phyloP scores from a whole-genome alignment of 495 filamentous ascomycete genomes.

The Parathielavia hyrcaniae region DNA sequence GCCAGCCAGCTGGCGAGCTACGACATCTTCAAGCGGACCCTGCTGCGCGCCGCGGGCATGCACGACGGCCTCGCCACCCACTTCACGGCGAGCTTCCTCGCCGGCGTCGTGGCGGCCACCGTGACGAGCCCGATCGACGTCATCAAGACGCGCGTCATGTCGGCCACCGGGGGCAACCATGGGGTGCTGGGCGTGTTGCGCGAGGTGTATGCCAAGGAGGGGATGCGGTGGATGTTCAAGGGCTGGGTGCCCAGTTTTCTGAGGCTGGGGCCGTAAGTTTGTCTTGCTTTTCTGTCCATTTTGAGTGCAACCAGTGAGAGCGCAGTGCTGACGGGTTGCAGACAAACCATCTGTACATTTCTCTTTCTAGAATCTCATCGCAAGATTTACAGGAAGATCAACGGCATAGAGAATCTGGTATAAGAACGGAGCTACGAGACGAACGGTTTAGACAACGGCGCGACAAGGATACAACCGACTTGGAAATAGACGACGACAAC shows the following conservation, averaged over 20 bases:
- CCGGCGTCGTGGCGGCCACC: conserved; percentile 91
- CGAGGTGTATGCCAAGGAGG: conserved; percentile 71
- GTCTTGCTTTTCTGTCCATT: not conserved
- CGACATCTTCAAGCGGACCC: conserved; percentile 78
- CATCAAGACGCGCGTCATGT: conserved; percentile 96
- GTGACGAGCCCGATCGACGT: conserved; percentile 94
- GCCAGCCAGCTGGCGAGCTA: conserved; percentile 84
- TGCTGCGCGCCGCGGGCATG: conserved; percentile 62
- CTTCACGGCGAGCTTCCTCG: conserved; percentile 77
- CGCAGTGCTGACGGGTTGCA: conserved; percentile 17
- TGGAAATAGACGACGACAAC: not conserved
- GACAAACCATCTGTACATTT: conserved; percentile 91
- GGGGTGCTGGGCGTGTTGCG: conserved; percentile 53
- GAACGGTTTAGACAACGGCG: not conserved
- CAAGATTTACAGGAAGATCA: conserved; percentile 53
- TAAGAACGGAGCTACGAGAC: not conserved
- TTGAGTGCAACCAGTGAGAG: not conserved
- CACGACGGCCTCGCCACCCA: conserved; percentile 75
- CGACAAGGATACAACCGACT: not conserved
- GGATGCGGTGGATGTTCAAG: conserved; percentile 83
- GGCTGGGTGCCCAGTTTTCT: conserved; percentile 98
- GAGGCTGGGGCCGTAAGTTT: conserved; percentile 61
- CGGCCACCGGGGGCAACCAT: conserved; percentile 51
- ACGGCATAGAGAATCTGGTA: conserved; percentile 36
- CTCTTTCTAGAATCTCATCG: conserved; percentile 91